These are phyloP conservation scores for Epichloe festucae DNA, from an alignment of 2,329 filamentous ascomycete genomes.

Conservation along the genomic window DNA sequence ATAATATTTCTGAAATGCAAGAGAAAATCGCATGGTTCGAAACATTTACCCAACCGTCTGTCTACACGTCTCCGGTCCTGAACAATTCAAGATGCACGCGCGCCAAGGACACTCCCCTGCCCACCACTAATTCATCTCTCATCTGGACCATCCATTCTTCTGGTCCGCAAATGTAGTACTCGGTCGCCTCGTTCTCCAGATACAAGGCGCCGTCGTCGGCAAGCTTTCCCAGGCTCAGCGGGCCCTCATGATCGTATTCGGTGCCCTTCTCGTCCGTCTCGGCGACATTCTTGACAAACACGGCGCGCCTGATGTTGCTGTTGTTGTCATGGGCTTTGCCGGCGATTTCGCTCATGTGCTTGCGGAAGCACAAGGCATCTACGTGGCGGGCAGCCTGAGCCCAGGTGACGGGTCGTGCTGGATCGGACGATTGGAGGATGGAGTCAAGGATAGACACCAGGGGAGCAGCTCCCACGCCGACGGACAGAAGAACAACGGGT, in stretches of 20 bases:
- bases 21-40: neutral
- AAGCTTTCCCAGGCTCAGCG: constrained; percentile 41
- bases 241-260: constrained; percentile 44
- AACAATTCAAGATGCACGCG: constrained; percentile 54
- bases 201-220: constrained; percentile 36
- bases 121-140: constrained; percentile 33
- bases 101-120: constrained; percentile 36
- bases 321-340: constrained; percentile 13
- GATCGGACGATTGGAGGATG: constrained; percentile 21
- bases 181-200: constrained; percentile 34
- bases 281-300: constrained; percentile 40
- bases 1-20: neutral
- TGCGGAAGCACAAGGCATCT: constrained; percentile 40
- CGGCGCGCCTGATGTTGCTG: constrained; percentile 17
- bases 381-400: constrained; percentile 45
- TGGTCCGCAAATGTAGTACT: constrained; percentile 61
- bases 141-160: constrained; percentile 51
- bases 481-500: constrained; percentile 53
- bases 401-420: constrained; percentile 41
- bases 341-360: constrained; percentile 29
- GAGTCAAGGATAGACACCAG: constrained; percentile 52
- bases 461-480: constrained; percentile 56
- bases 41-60: neutral
- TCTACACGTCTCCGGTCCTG: constrained; percentile 33
- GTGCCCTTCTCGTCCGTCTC: constrained; percentile 29